Percentiles rank a stretch among this genome's conserved stretches.
phyloP scores from a whole-genome alignment of 2,329 filamentous ascomycete genomes.

The Calonectria ilicicola region DNA sequence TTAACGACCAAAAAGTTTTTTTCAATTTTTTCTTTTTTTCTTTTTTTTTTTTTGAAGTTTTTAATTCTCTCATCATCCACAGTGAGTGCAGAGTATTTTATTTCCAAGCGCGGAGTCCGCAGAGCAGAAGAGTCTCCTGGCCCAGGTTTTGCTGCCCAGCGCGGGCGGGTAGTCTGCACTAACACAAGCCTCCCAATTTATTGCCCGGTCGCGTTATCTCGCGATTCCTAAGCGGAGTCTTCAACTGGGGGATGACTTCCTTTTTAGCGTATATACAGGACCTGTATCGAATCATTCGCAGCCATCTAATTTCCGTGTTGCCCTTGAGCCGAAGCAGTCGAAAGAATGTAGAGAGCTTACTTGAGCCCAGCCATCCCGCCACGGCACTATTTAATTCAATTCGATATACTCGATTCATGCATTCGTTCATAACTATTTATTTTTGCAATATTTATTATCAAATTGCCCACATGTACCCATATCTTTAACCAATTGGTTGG shows the following conservation, averaged over 20 bases:
- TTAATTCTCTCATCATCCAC: neutral
- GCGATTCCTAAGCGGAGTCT: neutral
- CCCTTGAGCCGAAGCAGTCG: no score
- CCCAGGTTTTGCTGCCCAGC: neutral
- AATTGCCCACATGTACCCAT: neutral
- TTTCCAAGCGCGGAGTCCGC: neutral
- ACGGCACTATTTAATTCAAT: neutral
- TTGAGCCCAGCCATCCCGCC: neutral
- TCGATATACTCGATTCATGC: neutral
- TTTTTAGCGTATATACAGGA: neutral
- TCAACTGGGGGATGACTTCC: neutral
- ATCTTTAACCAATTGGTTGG: neutral
- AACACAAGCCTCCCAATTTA: slow-evolving; percentile 2
- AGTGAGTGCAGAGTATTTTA: neutral
- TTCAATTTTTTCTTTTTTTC: neutral
- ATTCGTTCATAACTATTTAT: neutral
- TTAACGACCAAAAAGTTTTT: neutral
- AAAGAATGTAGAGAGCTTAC: neutral
- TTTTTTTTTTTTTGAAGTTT: neutral
- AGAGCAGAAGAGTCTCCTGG: neutral
- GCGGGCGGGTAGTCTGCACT: neutral
- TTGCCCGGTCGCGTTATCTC: neutral
- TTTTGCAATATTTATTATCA: neutral
- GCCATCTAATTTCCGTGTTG: neutral
- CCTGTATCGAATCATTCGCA: neutral